Conservation (phyloP, 768 basidiomycete species). For the Favolaschia claudopus region DNA sequence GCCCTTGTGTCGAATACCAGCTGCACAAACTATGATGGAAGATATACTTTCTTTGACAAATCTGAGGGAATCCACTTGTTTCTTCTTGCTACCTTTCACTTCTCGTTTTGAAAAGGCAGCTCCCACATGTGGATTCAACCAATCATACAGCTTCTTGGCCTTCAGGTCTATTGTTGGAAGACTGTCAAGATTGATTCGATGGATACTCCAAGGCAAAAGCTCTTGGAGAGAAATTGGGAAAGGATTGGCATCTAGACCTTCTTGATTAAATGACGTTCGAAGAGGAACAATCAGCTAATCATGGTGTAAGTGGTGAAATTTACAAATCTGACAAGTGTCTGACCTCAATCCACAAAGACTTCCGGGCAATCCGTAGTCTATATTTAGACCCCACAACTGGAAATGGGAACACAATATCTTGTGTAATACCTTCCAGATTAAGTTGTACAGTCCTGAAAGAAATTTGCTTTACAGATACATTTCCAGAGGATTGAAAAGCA, state of each 20-base stretch:
- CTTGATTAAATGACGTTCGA: slow-evolving; percentile 29
- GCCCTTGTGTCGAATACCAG: slow-evolving; percentile 28
- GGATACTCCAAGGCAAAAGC: slow-evolving; percentile 38
- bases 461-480: slow-evolving; percentile 18
- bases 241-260: slow-evolving; percentile 25
- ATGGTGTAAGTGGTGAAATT: slow-evolving; percentile 11
- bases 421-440: slow-evolving; percentile 32
- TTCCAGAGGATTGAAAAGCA: slow-evolving; percentile 20
- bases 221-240: slow-evolving; percentile 30
- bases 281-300: slow-evolving; percentile 21
- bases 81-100: slow-evolving; percentile 37
- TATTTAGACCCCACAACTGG: not conserved
- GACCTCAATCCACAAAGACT: slow-evolving; percentile 34
- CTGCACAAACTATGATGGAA: slow-evolving; percentile 30
- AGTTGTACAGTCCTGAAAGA: slow-evolving; percentile 29
- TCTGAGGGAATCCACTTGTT: slow-evolving; percentile 44
- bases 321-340: slow-evolving; percentile 29
- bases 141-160: slow-evolving; percentile 25
- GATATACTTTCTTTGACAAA: slow-evolving; percentile 41
- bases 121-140: slow-evolving; percentile 39
- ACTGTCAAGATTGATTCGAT: slow-evolving; percentile 39
- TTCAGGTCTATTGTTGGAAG: slow-evolving; percentile 34
- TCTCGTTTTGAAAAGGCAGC: too few relatives aligned
- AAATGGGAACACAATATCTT: not conserved
- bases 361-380: not conserved